Base-by-base conservation (phyloP, 805 yeast species). In the Maudiozyma turicensis region DNA sequence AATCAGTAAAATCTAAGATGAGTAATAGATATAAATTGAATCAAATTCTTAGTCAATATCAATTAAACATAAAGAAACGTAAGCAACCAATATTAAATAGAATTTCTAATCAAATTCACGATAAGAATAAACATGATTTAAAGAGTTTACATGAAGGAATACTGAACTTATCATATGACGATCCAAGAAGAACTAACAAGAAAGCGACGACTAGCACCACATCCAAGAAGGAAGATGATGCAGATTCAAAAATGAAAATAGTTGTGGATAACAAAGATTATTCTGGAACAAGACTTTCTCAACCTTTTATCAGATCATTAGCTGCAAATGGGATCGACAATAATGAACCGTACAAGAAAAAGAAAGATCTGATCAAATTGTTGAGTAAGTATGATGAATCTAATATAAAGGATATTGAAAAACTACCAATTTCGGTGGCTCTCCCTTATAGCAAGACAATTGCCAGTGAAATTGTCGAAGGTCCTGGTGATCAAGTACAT, bases 1-100 rank as follows among this genome's bases (percentile, higher is more conserved):
- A 87, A 53, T 74, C 84, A 8, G 76, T 82, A 0, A 72, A 83
- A 52, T 57, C 65, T 1, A 66, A 63, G 48, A 63, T 65, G 54
- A 53, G 55, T 35, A 65, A 64, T 28, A 58, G 63, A 46, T 66
- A 72, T 56, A 66, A 64, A 35, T 65, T 71, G 46, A 72, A 64
- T 39, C 66, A 66, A 50, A 66, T 73, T 5, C 60, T 64, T 26
- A 59, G 59, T 37, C 60, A 59, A 32, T 56, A 54, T 29, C 63
- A 63, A 40, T 46, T 56, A 0, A 55, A 58, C 43, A 58, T 53
- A 39, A 59, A 59, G 37, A 58, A 56, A 43, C 61, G 66, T 41
- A 58, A 61, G 6, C 63, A 63, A 1, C 66, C 68, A 1, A 60
- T 64, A 11, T 49, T 66, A 6, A 40, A 47, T 8, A 35, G 52